Conservation (phyloP, 1,139 yeast species). For the Hansenula sp. region DNA sequence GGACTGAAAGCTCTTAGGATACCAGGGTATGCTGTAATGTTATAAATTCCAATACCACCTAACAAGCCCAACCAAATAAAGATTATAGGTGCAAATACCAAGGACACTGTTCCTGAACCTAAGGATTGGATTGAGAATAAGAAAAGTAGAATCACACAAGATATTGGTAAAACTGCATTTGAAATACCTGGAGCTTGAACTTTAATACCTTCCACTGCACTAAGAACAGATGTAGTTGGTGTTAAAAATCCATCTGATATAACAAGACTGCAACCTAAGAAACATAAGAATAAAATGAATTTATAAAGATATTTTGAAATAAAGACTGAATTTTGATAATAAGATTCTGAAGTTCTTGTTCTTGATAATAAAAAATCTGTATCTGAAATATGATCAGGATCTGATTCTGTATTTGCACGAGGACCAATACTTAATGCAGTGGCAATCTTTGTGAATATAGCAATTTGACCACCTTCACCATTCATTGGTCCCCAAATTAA, state of each 20-base stretch:
- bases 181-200: background rate
- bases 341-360: slow-evolving; percentile 1
- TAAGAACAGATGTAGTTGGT: background rate
- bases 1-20: background rate
- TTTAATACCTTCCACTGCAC: slow-evolving; percentile 1
- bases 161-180: background rate
- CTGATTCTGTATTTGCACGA: background rate
- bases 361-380: slow-evolving; percentile 1
- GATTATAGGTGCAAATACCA: background rate
- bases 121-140: background rate
- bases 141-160: background rate
- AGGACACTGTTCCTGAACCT: slow-evolving; percentile 1
- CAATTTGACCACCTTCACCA: slow-evolving; percentile 1
- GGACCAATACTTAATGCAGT: slow-evolving; percentile 1
- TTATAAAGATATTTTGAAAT: background rate
- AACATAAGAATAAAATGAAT: background rate
- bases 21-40: background rate
- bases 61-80: background rate
- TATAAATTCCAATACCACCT: background rate
- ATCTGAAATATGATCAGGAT: background rate
- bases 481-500: background rate
- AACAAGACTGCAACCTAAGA: slow-evolving; percentile 1
- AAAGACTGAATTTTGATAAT: background rate
- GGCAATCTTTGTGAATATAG: background rate
- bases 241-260: slow-evolving; percentile 1